Evolutionary conservation across 192 early-diverging fungal species (phyloP).

Genomic region (Pilaira anomala): DNA sequence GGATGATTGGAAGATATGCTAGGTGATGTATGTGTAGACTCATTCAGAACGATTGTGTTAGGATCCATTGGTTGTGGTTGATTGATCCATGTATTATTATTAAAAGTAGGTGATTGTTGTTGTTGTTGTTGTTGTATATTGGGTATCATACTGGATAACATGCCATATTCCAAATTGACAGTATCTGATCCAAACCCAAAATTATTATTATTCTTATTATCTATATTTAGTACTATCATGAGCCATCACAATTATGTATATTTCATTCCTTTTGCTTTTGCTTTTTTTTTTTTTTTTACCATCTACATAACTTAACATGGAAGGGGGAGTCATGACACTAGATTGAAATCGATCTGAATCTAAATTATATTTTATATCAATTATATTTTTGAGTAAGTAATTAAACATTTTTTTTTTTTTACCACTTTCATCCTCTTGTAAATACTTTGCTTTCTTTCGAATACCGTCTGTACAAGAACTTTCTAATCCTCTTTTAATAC

Average conservation of each 20-base stretch:
- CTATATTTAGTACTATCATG: too few species aligned
- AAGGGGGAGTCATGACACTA: too few species aligned
- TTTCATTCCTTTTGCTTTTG: too few species aligned
- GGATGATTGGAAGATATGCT: not conserved
- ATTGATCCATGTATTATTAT: too few species aligned
- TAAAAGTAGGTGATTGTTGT: not conserved
- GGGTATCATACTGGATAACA: not conserved
- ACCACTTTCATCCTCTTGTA: conserved; percentile 61
- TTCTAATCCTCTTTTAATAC: conserved; percentile 72
- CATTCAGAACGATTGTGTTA: not conserved
- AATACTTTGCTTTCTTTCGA: conserved; percentile 90
- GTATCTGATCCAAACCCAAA: not conserved
- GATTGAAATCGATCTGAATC: not conserved
- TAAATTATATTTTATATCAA: not conserved
- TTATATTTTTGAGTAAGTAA: not conserved
- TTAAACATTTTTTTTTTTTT: not conserved
- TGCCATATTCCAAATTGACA: not conserved
- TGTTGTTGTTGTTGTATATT: too few species aligned
- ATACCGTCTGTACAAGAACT: conserved; percentile 75
- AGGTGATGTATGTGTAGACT: not conserved
- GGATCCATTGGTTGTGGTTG: not conserved
- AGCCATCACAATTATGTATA: too few species aligned
- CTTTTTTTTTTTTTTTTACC: too few species aligned
- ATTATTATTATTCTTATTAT: too few species aligned
- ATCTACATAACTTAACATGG: too few species aligned